Evolutionary conservation across 805 yeast genomes (phyloP).

Genomic region (Candida oleophila): DNA sequence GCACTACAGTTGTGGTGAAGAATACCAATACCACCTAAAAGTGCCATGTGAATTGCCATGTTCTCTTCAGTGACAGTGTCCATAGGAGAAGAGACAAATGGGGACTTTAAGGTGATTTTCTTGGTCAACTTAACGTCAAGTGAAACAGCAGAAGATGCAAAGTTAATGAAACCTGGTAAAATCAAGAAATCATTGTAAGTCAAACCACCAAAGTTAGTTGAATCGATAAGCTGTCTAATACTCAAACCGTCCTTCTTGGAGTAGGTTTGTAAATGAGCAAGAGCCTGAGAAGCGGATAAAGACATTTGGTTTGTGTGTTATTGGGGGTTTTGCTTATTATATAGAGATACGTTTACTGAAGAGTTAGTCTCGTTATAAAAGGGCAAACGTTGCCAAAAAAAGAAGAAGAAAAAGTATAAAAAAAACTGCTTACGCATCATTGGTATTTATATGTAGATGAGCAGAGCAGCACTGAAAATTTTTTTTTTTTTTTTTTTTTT

Average conservation of each 20-base stretch:
- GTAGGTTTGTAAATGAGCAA: slow-evolving; percentile 65
- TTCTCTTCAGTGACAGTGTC: slow-evolving; percentile 97
- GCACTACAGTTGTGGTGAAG: slow-evolving; percentile 96
- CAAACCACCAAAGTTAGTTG: slow-evolving; percentile 87
- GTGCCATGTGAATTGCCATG: slow-evolving; percentile 98
- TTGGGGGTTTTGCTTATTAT: slow-evolving; percentile 3
- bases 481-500: no score
- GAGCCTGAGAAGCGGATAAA: slow-evolving; percentile 55
- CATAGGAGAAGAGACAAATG: slow-evolving; percentile 98
- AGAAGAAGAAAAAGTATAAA: slow-evolving; percentile 16
- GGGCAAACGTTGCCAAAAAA: slow-evolving; percentile 46
- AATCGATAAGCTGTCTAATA: slow-evolving; percentile 83
- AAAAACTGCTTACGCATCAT: neutral
- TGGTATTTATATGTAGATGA: neutral
- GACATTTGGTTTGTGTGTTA: slow-evolving; percentile 16
- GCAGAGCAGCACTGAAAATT: neutral
- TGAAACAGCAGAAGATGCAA: slow-evolving; percentile 75
- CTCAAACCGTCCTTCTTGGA: slow-evolving; percentile 80
- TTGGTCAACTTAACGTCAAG: slow-evolving; percentile 88
- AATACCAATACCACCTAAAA: slow-evolving; percentile 98
- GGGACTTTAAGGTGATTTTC: slow-evolving; percentile 86
- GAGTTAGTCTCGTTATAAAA: slow-evolving; percentile 9
- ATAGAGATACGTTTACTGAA: neutral
- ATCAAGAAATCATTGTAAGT: slow-evolving; percentile 96
- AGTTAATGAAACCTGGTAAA: slow-evolving; percentile 90